Evolutionary conservation across 495 filamentous ascomycete species (phyloP).

Genomic region (Talaromyces liani): DNA sequence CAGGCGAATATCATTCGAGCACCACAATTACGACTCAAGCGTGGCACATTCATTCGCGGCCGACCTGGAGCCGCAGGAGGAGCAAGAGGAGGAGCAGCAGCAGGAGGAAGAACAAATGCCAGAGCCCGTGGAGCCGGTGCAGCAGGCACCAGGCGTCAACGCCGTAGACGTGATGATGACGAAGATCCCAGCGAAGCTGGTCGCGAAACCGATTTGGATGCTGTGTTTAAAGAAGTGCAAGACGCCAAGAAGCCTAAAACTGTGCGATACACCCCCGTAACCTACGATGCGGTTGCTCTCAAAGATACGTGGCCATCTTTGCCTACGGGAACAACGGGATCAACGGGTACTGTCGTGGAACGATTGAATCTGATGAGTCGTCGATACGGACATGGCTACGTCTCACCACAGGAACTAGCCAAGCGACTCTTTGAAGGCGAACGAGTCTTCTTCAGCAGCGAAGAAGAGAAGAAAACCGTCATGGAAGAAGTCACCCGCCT

Average conservation of each 20-base stretch:
- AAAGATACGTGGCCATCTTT: conserved; percentile 38
- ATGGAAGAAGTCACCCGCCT: conserved; percentile 28
- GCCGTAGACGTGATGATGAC: conserved; percentile 11
- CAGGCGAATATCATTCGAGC: conserved; percentile 28
- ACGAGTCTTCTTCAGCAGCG: conserved; percentile 32
- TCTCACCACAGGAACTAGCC: conserved; percentile 32
- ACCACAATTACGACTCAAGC: conserved; percentile 20
- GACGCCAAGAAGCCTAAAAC: conserved; percentile 23
- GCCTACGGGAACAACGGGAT: conserved; percentile 22
- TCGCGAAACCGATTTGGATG: conserved; percentile 21
- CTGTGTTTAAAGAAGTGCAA: conserved; percentile 24
- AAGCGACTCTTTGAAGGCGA: conserved; percentile 32
- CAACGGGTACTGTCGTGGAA: conserved; percentile 26
- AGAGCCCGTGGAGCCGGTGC: neutral
- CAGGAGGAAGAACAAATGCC: neutral
- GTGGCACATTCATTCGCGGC: conserved; percentile 4
- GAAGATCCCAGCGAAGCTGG: conserved; percentile 20
- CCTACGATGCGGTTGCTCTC: conserved; percentile 22
- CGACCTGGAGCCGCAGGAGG: neutral
- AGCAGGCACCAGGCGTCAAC: neutral
- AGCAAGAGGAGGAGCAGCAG: neutral
- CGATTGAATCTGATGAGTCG: conserved; percentile 29
- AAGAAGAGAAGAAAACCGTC: conserved; percentile 31
- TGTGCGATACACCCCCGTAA: conserved; percentile 27
- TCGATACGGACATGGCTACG: conserved; percentile 32